These are phyloP conservation scores for Spathaspora gorwiae DNA, from an alignment of 805 yeast genomes.

Conservation along the genomic window DNA sequence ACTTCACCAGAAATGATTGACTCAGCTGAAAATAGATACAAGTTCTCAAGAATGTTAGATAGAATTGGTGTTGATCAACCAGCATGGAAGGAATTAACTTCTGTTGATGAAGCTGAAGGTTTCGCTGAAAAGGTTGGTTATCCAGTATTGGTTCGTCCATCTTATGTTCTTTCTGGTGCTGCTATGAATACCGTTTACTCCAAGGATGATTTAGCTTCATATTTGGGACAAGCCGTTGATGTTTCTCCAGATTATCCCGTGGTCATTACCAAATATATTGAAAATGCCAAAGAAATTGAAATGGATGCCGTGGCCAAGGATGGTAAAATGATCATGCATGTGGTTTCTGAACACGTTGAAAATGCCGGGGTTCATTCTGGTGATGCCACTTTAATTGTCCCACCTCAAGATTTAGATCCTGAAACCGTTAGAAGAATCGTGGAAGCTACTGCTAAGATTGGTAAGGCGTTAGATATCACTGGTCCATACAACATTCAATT, in stretches of 20 bases:
- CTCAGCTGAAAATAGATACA: slow-evolving; percentile 96
- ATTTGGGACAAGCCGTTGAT: slow-evolving; percentile 90
- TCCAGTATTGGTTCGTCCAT: slow-evolving; percentile 96
- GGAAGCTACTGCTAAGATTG: slow-evolving; percentile 93
- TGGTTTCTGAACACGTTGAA: slow-evolving; percentile 97
- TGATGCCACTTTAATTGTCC: slow-evolving; percentile 95
- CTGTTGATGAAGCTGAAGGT: slow-evolving; percentile 84
- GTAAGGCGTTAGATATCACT: slow-evolving; percentile 88
- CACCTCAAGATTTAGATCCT: slow-evolving; percentile 91
- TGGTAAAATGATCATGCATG: slow-evolving; percentile 94
- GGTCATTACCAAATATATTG: slow-evolving; percentile 93
- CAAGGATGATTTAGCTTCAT: slow-evolving; percentile 78
- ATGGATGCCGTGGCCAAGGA: slow-evolving; percentile 98
- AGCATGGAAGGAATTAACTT: slow-evolving; percentile 96
- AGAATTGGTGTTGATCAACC: slow-evolving; percentile 97
- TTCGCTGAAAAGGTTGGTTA: slow-evolving; percentile 88
- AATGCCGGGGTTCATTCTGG: slow-evolving; percentile 99
- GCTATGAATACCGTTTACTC: slow-evolving; percentile 98
- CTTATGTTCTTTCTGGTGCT: slow-evolving; percentile 96
- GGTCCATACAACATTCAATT: slow-evolving; percentile 98
- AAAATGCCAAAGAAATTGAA: slow-evolving; percentile 95
- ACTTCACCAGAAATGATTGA: slow-evolving; percentile 98
- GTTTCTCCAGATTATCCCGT: slow-evolving; percentile 98
- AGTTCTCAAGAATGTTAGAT: slow-evolving; percentile 96
- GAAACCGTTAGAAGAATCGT: slow-evolving; percentile 90